These are phyloP conservation scores for Chaetomiaceae sp. DNA, from an alignment of 2,329 filamentous ascomycete species.

Conservation along the genomic window DNA sequence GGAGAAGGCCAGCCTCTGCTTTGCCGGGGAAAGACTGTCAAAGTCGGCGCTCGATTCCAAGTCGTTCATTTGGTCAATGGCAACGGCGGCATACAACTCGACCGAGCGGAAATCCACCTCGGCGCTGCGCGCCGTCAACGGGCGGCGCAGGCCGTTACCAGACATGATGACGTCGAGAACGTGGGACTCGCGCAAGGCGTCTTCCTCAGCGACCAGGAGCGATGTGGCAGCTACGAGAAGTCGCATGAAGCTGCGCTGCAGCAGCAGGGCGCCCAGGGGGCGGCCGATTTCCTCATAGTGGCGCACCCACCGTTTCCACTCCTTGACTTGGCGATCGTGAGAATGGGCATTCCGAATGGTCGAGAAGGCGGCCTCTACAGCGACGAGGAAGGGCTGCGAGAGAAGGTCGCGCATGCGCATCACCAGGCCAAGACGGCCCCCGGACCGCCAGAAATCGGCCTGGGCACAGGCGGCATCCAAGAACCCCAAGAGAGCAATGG, in stretches of 20 bases:
- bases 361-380: slow-evolving; percentile 84
- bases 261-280: slow-evolving; percentile 83
- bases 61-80: slow-evolving; percentile 77
- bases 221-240: slow-evolving; percentile 76
- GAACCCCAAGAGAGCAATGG: slow-evolving; percentile 85
- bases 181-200: slow-evolving; percentile 56
- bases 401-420: slow-evolving; percentile 67
- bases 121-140: slow-evolving; percentile 37
- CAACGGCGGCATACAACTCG: slow-evolving; percentile 64
- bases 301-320: slow-evolving; percentile 83
- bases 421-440: slow-evolving; percentile 69
- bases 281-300: slow-evolving; percentile 76
- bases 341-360: slow-evolving; percentile 77
- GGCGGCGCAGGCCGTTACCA: slow-evolving; percentile 45
- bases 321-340: slow-evolving; percentile 61
- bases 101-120: slow-evolving; percentile 54
- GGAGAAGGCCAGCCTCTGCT: slow-evolving; percentile 79
- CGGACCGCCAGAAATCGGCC: slow-evolving; percentile 73
- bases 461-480: slow-evolving; percentile 75
- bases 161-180: slow-evolving; percentile 71
- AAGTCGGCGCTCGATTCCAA: slow-evolving; percentile 90
- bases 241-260: slow-evolving; percentile 85
- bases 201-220: slow-evolving; percentile 61
- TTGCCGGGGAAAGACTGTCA: slow-evolving; percentile 76
- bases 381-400: slow-evolving; percentile 78